phyloP scores from a whole-genome alignment of 2,329 filamentous ascomycete genomes.

The Apiospora aurea region DNA sequence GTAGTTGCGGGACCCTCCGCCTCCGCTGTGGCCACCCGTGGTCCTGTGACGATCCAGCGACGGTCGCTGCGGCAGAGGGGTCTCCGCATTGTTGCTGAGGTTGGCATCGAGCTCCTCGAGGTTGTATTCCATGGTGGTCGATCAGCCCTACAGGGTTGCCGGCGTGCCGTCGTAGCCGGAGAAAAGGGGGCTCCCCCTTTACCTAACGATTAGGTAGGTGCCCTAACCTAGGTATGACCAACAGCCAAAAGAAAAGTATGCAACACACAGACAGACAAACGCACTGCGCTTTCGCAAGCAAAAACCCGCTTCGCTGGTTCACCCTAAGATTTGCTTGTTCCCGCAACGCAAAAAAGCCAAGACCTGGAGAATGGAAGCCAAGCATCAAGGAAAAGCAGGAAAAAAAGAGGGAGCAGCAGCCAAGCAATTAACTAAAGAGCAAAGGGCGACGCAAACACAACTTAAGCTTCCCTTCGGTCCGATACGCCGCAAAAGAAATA shows the following conservation, averaged over 20 bases:
- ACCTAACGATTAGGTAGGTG: neutral
- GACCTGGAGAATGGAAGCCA: constrained; percentile 16
- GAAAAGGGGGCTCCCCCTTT: neutral
- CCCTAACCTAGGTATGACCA: neutral
- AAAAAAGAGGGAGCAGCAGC: constrained; percentile 10
- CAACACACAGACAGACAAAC: neutral
- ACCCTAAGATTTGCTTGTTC: constrained; percentile 6
- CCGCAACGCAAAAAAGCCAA: neutral
- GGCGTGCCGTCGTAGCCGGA: neutral
- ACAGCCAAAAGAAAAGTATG: neutral
- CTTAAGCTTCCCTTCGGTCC: neutral
- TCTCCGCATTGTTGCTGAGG: constrained; percentile 32
- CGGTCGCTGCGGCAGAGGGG: neutral
- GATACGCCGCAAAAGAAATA: constrained; percentile 1
- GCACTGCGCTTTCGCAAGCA: neutral
- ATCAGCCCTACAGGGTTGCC: neutral
- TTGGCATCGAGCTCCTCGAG: constrained; percentile 40
- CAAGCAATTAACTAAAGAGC: constrained; percentile 18
- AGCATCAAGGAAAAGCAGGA: constrained; percentile 14
- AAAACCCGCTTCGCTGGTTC: neutral
- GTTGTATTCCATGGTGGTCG: constrained; percentile 36
- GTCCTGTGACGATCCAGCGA: constrained; percentile 30
- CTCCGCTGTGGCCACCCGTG: constrained; percentile 30
- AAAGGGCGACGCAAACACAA: neutral
- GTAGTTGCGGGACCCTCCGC: constrained; percentile 17